Evolutionary conservation across 768 basidiomycete species (phyloP), one percentile per base, ranked within the genome.

Genomic region (Termitomyces sp.): DNA sequence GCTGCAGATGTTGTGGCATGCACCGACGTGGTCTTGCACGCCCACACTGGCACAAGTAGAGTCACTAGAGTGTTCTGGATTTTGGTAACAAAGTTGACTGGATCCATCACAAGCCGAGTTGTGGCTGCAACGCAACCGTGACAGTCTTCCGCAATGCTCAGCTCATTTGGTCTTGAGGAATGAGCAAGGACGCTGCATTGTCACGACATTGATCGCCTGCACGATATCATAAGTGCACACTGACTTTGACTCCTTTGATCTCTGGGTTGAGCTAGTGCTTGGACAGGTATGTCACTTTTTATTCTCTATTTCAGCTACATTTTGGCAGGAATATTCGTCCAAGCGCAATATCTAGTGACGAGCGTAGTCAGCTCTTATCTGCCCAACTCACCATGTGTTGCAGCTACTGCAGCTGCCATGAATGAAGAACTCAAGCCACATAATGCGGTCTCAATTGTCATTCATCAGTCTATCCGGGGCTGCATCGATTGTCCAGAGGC

Each of bases 381-480:
- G 5, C 36, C 36, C 36, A 9, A 1, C 36, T 5, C 36, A 37
- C 6, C 1, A 37, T 10, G 52, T 14, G 25, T 56, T 38, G 42
- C 55, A 25, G 38, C 38, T 56, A n/a, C 55, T 37, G 53, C 55
- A 20, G 20, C 52, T 8, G 52, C 25, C 17, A 10, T n/a, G 34
- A 12, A 8, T 53, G 20, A 37, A 17, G 37, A 53, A 25, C 17
- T 38, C 17, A 37, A 38, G 32, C 36, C 17, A 6, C 52, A 36
- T 11, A 20, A 38, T 38, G 36, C 52, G 36, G 37, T 4, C 15
- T 50, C 53, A 38, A 34, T 66, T n/a, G 60, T 62, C 14, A 11
- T 79, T 78, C n/a, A 72, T 69, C 15, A 62, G 73, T 65, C 67
- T 77, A 40, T 77, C 77, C 1, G 76, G 78, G 34, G 76, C 73